phyloP scores from a whole-genome alignment of 2,329 filamentous ascomycete genomes.

The Cladophialophora psammophila region DNA sequence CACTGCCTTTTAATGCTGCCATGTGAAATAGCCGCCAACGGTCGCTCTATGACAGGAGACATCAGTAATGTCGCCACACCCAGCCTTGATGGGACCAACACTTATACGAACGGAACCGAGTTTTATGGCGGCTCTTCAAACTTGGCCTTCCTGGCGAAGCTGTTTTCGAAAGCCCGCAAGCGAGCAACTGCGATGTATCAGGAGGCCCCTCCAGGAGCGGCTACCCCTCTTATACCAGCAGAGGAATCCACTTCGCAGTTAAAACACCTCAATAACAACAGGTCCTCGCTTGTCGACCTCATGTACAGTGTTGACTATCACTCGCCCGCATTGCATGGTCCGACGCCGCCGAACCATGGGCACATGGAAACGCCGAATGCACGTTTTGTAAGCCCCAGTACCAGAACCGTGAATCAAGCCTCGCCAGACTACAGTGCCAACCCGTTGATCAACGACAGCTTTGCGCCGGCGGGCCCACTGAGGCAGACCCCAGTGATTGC shows the following conservation, averaged over 20 bases:
- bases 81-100: conserved; percentile 41
- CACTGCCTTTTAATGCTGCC: no score
- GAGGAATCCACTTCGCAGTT: neutral
- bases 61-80: neutral
- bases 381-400: neutral
- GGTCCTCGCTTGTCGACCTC: conserved; percentile 1
- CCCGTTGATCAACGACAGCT: conserved; percentile 6
- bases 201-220: no score
- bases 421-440: neutral
- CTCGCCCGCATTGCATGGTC: no score
- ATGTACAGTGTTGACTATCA: conserved; percentile 8
- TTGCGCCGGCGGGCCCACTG: neutral
- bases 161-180: neutral
- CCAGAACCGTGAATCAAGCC: neutral
- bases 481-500: neutral
- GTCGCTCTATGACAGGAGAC: no score
- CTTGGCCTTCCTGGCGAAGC: conserved; percentile 39
- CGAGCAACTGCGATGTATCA: neutral
- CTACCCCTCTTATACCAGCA: neutral
- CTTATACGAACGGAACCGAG: conserved; percentile 43
- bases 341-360: no score
- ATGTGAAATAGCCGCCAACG: no score
- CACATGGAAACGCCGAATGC: neutral
- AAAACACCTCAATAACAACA: neutral
- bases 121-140: conserved; percentile 44